Conservation (phyloP, 2,329 filamentous ascomycete genomes). For the Hymenoscyphus scutula region DNA sequence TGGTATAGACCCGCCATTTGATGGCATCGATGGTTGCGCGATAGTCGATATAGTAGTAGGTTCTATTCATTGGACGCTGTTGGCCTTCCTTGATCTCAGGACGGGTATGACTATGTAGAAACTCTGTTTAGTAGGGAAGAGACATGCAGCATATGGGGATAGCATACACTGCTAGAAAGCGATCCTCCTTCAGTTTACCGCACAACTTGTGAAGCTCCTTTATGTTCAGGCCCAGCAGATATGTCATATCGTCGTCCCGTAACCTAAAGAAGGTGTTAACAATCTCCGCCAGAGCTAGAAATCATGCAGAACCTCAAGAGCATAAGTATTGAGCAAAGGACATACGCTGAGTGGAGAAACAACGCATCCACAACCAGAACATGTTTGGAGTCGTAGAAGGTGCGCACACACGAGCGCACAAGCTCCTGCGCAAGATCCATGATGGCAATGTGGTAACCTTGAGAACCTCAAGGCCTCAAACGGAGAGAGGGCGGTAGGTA, state of each 20-base stretch:
- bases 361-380: conserved; percentile 80
- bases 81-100: conserved; percentile 78
- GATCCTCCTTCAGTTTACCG: conserved; percentile 79
- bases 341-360: conserved; percentile 68
- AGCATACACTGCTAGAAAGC: conserved; percentile 74
- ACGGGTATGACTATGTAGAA: conserved; percentile 58
- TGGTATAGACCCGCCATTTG: conserved; percentile 87
- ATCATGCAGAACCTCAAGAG: background rate
- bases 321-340: conserved; percentile 23
- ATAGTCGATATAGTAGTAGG: conserved; percentile 97
- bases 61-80: conserved; percentile 76
- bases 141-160: conserved; percentile 11
- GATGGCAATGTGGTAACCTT: conserved; percentile 25
- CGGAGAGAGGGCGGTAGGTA: background rate
- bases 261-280: conserved; percentile 49
- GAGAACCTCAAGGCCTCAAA: background rate
- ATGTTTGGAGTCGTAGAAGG: conserved; percentile 78
- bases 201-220: conserved; percentile 92
- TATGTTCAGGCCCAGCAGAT: conserved; percentile 82
- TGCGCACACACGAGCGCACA: conserved; percentile 79
- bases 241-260: conserved; percentile 82
- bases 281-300: conserved; percentile 13
- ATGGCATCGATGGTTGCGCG: conserved; percentile 92
- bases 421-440: conserved; percentile 73
- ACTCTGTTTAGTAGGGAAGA: conserved; percentile 2